Conservation (phyloP, 768 basidiomycete genomes). For the Strobilomyces dryophilus region DNA sequence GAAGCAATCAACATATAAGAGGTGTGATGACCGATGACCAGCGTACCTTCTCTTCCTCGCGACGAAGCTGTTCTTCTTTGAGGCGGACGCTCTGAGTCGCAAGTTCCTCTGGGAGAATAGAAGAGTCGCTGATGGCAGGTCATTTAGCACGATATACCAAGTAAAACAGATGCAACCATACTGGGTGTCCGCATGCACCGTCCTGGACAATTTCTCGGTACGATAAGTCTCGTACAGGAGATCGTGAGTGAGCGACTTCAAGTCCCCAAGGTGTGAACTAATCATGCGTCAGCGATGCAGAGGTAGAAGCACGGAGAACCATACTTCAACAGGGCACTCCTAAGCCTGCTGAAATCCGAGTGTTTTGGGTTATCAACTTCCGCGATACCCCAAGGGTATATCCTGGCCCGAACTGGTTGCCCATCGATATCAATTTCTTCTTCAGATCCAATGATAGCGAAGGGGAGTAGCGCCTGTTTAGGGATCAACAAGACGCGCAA, state of each 20-base stretch:
- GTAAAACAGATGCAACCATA: slow-evolving; percentile 29
- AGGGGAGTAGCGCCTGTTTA: slow-evolving; percentile 80
- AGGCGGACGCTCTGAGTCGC: slow-evolving; percentile 95
- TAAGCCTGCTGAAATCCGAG: slow-evolving; percentile 94
- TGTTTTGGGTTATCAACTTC: slow-evolving; percentile 99
- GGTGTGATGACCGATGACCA: background rate
- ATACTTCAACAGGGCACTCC: slow-evolving; percentile 89
- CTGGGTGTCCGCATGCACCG: slow-evolving; percentile 77
- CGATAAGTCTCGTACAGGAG: slow-evolving; percentile 95
- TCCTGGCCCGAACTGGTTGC: slow-evolving; percentile 84
- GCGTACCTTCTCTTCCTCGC: slow-evolving; percentile 90
- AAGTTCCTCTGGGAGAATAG: slow-evolving; percentile 93
- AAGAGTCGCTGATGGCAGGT: slow-evolving; percentile 58
- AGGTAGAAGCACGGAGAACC: slow-evolving; percentile 1
- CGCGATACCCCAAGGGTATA: slow-evolving; percentile 98
- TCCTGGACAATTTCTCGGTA: slow-evolving; percentile 93
- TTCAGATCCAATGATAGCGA: slow-evolving; percentile 96
- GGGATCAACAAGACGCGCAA: slow-evolving; percentile 5
- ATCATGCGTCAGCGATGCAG: slow-evolving; percentile 7
- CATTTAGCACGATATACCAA: slow-evolving; percentile 22
- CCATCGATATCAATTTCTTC: slow-evolving; percentile 95
- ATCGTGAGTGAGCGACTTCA: slow-evolving; percentile 93
- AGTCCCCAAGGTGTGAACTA: slow-evolving; percentile 90
- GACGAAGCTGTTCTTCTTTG: slow-evolving; percentile 97
- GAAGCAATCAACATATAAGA: slow-evolving; percentile 11